Evolutionary conservation across 208 protist genomes (phyloP), one percentile per base, ranked within the genome.

Genomic region (Trypanosoma scelopori): DNA sequence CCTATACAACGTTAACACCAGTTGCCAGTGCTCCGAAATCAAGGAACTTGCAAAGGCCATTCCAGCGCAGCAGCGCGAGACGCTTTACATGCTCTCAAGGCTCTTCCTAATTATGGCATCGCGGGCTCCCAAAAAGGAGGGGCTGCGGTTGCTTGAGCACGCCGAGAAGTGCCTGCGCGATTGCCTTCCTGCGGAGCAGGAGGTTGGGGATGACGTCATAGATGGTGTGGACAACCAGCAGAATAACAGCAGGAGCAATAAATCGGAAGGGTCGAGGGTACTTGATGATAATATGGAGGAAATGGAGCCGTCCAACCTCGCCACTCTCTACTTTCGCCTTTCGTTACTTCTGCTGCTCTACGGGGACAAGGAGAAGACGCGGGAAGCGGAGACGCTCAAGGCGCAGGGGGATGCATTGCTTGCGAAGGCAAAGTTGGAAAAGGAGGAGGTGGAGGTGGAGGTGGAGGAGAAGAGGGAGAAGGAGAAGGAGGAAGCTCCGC

Each of bases 41-140:
- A 79, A 79, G 64, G 85, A 82, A 22, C 66, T 92, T 71, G 78
- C 71, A n/a, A 62, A 70, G 58, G 79, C 85, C 41, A 82, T 95
- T 13, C 79, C 75, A 27, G 69, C 61, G 23, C 89, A 95, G 70
- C 89, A 91, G 77, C 76, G 82, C 15, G 83, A 93, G 48, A 88
- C 84, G 7, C 72, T 95, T 32, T 65, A 81, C 60, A 67, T 91
- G 59, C 66, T 95, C 23, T 81, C 82, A 25, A 82, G 81, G 60
- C 73, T 91, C 5, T 92, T 91, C 61, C 81, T 95, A 32, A 84
- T 92, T 46, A 95, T 95, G 86, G 89, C 89, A 20, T 78, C 85
- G 51, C 81, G 89, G 3, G 76, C 85, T 3, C 89, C 89, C 15
- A 73, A 84, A 69, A 81, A 85, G 28, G 78, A 92, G 58, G 71